Base-by-base conservation (phyloP, 2,329 filamentous ascomycete species). In the Alternaria tenuissima region DNA sequence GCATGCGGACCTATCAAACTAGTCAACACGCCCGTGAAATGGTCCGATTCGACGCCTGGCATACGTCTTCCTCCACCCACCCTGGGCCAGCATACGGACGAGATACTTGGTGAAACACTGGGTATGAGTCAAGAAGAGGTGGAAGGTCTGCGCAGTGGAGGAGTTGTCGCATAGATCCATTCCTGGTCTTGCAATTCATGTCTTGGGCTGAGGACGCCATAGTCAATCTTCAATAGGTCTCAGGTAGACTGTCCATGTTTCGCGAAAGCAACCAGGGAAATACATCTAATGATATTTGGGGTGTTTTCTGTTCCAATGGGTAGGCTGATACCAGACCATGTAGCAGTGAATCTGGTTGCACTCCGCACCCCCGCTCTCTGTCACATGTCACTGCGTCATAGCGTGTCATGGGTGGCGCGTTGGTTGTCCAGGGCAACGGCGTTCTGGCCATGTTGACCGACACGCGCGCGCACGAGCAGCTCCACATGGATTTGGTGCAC, bases 21-120 rank as follows among this genome's bases (percentile, higher is more conserved):
- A 74, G 90, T 99, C 55, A 97, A 96, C 73, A 96, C 93, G 0
- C 95, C 95, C 0, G 89, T 99, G 60, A 99, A 99, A 78, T 96
- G 93, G 78, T 97, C 93, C 5, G 88, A 94, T 67, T 91, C 90
- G 26, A 88, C 86, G 67, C 93, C 94, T 0, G 86, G 88, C 4
- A 88, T 96, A 39, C 85, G 94, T 34, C 90, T 84, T 4, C 87
- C 91, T 26, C 95, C 95, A 18, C 95, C 95, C 1, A 91, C 90
- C 7, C 81, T 99, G 34, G 95, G 78, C 9, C 77, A 79, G 57
- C 77, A 79, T 56, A 79, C 77, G 6, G 67, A 79, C 43, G 77
- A 79, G 44, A 73, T 79, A 16, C 63, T 79, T 16, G 64, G 65
- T 7, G 68, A 68, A 11, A 68, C 71, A 18, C 55, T 79, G 16